Conservation (phyloP, 2,329 filamentous ascomycete genomes). For the Didymella arachidicola region DNA sequence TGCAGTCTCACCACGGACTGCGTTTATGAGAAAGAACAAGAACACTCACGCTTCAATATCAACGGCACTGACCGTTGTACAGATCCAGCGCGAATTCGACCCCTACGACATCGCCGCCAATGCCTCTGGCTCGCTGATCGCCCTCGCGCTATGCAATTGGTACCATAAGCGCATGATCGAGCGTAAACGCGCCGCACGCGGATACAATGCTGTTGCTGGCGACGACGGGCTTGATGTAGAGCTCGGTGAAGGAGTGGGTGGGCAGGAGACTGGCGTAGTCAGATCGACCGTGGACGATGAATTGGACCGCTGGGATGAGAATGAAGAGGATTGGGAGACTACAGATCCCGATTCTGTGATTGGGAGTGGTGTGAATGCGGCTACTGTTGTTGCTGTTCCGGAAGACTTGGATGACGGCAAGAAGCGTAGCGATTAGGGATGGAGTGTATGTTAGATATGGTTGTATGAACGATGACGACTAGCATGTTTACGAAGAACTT, state of each 20-base stretch:
- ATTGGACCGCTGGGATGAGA: conserved; percentile 94
- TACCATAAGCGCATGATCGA: conserved; percentile 98
- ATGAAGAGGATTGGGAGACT: conserved; percentile 73
- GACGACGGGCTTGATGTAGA: conserved; percentile 72
- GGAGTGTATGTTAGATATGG: conserved; percentile 1
- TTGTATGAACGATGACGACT: conserved; percentile 1
- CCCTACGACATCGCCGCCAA: conserved; percentile 89
- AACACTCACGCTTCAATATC: neutral
- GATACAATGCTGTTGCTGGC: conserved; percentile 74
- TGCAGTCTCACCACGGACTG: neutral
- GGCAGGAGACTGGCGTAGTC: conserved; percentile 71
- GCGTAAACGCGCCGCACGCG: conserved; percentile 76
- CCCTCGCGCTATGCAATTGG: conserved; percentile 79
- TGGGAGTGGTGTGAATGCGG: conserved; percentile 28
- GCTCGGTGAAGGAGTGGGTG: conserved; percentile 67
- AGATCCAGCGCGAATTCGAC: conserved; percentile 69
- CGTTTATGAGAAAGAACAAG: neutral
- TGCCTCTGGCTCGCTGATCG: conserved; percentile 76
- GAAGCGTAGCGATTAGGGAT: conserved; percentile 53
- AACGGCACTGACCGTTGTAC: neutral
- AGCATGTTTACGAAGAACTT: neutral
- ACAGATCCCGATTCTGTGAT: conserved; percentile 55
- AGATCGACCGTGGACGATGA: conserved; percentile 72
- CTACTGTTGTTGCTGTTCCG: conserved; percentile 31
- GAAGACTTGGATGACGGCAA: conserved; percentile 45